Evolutionary conservation across 139 green algal species (phyloP).

Genomic region (Closterium sp.): DNA sequence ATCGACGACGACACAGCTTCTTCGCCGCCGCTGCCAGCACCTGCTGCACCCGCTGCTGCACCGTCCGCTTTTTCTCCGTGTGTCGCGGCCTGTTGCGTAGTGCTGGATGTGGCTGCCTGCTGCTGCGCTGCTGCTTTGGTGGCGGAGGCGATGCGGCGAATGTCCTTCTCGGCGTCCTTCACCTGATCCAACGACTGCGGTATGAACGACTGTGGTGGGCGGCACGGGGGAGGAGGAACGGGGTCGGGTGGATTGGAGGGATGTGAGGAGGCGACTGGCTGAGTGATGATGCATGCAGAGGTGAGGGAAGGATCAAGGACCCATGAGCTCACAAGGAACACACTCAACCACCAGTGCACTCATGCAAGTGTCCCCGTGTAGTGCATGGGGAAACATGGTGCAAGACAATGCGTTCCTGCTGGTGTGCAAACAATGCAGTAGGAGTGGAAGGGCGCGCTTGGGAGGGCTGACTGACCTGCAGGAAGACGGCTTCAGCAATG

Average conservation of each 20-base stretch:
- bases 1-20: neutral
- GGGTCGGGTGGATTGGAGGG: neutral
- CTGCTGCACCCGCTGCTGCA: neutral
- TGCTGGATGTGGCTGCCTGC: neutral
- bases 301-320: neutral
- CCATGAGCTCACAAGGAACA: too few relatives aligned
- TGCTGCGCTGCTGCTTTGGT: neutral
- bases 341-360: too few relatives aligned
- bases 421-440: too few relatives aligned
- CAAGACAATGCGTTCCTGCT: too few relatives aligned
- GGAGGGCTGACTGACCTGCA: slow-evolving; percentile 39
- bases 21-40: neutral
- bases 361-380: too few relatives aligned
- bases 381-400: too few relatives aligned
- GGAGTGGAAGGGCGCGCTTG: too few relatives aligned
- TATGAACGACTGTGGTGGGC: slow-evolving; percentile 83
- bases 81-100: neutral
- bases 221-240: neutral
- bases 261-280: neutral
- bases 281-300: too few relatives aligned
- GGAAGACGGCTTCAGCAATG: slow-evolving; percentile 36
- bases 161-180: slow-evolving; percentile 80
- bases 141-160: slow-evolving; percentile 65
- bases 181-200: slow-evolving; percentile 88
- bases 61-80: too few relatives aligned